Percentiles rank a stretch among this genome's conserved stretches.
Evolutionary conservation across 1,139 yeast genomes (phyloP).

Genomic region (Sugiyamaella novakii): DNA sequence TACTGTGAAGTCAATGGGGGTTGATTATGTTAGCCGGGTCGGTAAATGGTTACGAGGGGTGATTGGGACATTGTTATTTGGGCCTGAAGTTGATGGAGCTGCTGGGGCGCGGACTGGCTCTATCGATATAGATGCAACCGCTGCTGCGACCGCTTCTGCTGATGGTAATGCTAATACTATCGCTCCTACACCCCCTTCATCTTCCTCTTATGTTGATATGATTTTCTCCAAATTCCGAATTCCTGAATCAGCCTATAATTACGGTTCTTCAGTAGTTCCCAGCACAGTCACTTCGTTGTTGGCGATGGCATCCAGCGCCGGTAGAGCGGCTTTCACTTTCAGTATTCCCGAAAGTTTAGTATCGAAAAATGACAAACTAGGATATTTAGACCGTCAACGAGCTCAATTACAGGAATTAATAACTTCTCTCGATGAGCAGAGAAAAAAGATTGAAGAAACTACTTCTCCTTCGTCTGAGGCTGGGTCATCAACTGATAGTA

Average conservation of each 20-base stretch:
- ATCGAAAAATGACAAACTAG: conserved; percentile 28
- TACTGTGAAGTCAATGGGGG: conserved; percentile 31
- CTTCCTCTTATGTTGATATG: conserved; percentile 27
- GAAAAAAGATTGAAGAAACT: conserved; percentile 26
- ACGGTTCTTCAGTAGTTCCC: conserved; percentile 1
- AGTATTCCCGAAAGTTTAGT: conserved; percentile 22
- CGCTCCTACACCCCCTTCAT: background rate
- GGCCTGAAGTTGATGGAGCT: conserved; percentile 20
- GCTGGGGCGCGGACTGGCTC: background rate
- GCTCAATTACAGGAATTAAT: conserved; percentile 28
- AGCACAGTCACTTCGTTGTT: conserved; percentile 6
- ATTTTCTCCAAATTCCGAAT: conserved; percentile 37
- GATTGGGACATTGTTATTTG: conserved; percentile 24
- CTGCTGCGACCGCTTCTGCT: conserved; percentile 5
- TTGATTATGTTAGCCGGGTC: conserved; percentile 29
- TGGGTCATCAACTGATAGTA: background rate
- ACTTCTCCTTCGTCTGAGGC: conserved; percentile 13
- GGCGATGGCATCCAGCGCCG: conserved; percentile 6
- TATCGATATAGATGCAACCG: background rate
- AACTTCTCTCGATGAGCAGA: conserved; percentile 29
- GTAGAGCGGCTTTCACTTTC: conserved; percentile 9
- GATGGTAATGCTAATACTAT: background rate
- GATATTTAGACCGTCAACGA: conserved; percentile 27
- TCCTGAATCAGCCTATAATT: conserved; percentile 25
- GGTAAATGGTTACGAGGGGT: conserved; percentile 21